These are phyloP conservation scores for Pterothamnion heteromorphum DNA, from an alignment of 31 red algal genomes.

Conservation along the genomic window DNA sequence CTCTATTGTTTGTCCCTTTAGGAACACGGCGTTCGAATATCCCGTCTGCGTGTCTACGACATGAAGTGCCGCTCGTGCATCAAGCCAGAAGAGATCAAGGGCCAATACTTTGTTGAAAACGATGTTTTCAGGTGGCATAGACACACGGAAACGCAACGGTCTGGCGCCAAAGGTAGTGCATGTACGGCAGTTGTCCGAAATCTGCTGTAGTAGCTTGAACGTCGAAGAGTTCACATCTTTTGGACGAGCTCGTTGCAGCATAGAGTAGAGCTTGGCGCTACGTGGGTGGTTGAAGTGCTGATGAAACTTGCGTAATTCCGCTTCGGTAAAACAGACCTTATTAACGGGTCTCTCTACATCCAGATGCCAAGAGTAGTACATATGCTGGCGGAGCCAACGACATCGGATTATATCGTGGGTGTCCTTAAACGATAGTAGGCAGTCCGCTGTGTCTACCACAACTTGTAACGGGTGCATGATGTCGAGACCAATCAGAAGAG, in stretches of 20 bases:
- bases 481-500: slow-evolving; percentile 30
- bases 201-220: background rate
- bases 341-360: background rate
- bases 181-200: background rate
- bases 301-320: background rate
- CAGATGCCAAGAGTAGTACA: background rate
- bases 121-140: background rate
- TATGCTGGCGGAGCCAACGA: slow-evolving; percentile 2
- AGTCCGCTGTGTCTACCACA: background rate
- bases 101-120: slow-evolving; percentile 23
- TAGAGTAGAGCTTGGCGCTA: background rate
- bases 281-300: background rate
- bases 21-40: slow-evolving; percentile 9
- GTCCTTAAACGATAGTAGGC: too few relatives aligned
- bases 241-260: background rate
- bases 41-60: slow-evolving; percentile 43
- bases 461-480: background rate
- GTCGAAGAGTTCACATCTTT: background rate
- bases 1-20: slow-evolving; percentile 6
- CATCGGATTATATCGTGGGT: background rate
- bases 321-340: background rate
- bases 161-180: background rate
- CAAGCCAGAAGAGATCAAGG: slow-evolving; percentile 35
- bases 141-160: slow-evolving; percentile 25
- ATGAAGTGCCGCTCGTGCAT: slow-evolving; percentile 18